Conservation (phyloP, 805 yeast genomes). For the Yueomyces sp. region DNA sequence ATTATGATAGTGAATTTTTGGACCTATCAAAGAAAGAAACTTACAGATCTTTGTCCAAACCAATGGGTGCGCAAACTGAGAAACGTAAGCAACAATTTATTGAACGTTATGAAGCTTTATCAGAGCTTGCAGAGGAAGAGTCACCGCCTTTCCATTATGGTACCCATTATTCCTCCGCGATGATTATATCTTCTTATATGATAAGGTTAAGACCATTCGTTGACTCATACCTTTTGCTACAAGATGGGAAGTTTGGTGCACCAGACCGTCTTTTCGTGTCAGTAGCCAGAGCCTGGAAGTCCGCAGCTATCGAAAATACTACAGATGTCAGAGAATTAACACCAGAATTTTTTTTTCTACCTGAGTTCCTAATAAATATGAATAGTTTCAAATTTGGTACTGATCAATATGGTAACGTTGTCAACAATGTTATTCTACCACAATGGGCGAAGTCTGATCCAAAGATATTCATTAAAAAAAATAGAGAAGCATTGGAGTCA, state of each 20-base stretch:
- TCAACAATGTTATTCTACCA: conserved; percentile 58
- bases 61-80: conserved; percentile 79
- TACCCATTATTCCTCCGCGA: conserved; percentile 85
- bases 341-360: conserved; percentile 76
- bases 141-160: conserved; percentile 85
- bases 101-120: conserved; percentile 62
- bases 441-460: conserved; percentile 80
- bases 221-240: conserved; percentile 61
- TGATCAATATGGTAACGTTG: conserved; percentile 43
- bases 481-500: conserved; percentile 75
- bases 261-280: conserved; percentile 75
- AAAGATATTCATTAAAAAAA: conserved; percentile 53
- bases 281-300: conserved; percentile 64
- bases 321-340: conserved; percentile 81
- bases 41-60: conserved; percentile 67
- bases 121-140: conserved; percentile 39
- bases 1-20: conserved; percentile 57
- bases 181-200: conserved; percentile 76
- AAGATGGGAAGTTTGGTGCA: conserved; percentile 82
- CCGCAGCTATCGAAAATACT: conserved; percentile 66
- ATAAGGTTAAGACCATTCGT: conserved; percentile 73
- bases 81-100: conserved; percentile 48
- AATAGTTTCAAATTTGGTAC: conserved; percentile 60
- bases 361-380: conserved; percentile 59
- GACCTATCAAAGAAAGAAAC: conserved; percentile 49